Base-by-base conservation (phyloP, 1,284 basidiomycete genomes). In the Sphagnurus paluster region DNA sequence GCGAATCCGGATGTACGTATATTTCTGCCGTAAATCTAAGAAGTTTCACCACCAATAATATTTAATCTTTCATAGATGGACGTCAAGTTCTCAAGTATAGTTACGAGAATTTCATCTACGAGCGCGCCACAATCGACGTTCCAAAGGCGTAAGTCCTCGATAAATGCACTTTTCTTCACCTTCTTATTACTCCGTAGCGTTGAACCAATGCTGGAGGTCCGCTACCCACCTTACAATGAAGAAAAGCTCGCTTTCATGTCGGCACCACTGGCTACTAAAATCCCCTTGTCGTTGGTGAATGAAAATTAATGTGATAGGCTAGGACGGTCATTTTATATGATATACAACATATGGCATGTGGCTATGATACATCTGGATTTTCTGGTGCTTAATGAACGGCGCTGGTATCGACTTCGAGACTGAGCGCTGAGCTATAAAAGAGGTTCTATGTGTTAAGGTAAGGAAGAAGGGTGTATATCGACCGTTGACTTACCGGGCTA, bases 101-200 rank as follows among this genome's bases (percentile, higher is more conserved):
- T 7, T 89, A 84, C 54, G 79, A 85, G 38, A 65, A 74, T 52
- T 87, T 90, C 63, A 79, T 77, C 0, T 87, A 87, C 54, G 58
- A 73, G 23, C 70, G 85, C 32, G 54, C 75, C 10, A 74, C 79
- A 1, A 44, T 85, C 19, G 80, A 87, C 57, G 69, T 76, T 9
- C 86, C 86, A 7, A 66, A 67, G 47, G 79, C 75, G 85, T 84
- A 57, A 23, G 68, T 43, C 4, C 13, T 28, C 30, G n/a, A n/a
- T n/a, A n/a, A n/a, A n/a, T n/a, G n/a, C n/a, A n/a, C 8, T 25
- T 50, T 8, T 49, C 13, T 46, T 1, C 5, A 9, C 46, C n/a
- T 32, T 33, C 8, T 13, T 11, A 49, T 11, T 17, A 6, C 55
- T 39, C 19, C 11, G 5, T 50, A 84, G 84, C 65, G 57, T 77